Base-by-base conservation (phyloP, 2,329 filamentous ascomycete genomes). In the Penicillium sclerotiorum region DNA sequence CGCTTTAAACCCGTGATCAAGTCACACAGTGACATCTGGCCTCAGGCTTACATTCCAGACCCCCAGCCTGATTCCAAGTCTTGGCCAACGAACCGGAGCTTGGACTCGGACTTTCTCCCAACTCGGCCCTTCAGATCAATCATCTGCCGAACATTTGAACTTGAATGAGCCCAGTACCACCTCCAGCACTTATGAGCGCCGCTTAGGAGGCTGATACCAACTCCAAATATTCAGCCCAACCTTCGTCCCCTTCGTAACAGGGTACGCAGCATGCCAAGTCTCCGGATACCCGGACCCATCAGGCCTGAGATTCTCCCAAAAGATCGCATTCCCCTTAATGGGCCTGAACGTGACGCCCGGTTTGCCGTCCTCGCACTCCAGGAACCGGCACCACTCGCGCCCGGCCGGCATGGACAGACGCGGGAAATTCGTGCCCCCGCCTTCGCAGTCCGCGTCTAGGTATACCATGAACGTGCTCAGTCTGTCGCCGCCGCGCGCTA, bases 181-280 rank as follows among this genome's bases (percentile, higher is more conserved):
- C n/a, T n/a, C n/a, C n/a, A n/a, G n/a, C n/a, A n/a, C n/a, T n/a
- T n/a, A n/a, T n/a, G n/a, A n/a, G n/a, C n/a, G n/a, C n/a, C 60
- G 50, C 47, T 42, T 53, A 22, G 65, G 64, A 44, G 66, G 67
- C 66, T 82, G 79, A 64, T 77, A 80, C 81, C 81, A 85, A 66
- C 79, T 84, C 83, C 83, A 86, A 53, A 86, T 83, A 68, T 86
- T 85, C 67, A 85, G 65, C 0, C 82, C 83, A 49, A 85, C 75
- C 70, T 86, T 85, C 30, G 69, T 73, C 2, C 83, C 83, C 33
- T 66, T 72, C 41, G 68, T 66, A 0, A 86, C 82, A 8, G 82
- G 81, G 60, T 84, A 70, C 5, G 80, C 82, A 36, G 81, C 81
- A 73, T 86, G 83, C 73, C 82, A 82, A 25, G 79, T 82, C 66